Base-by-base conservation (phyloP, 73 alveolate genomes). In the Symbiodinium natans region DNA sequence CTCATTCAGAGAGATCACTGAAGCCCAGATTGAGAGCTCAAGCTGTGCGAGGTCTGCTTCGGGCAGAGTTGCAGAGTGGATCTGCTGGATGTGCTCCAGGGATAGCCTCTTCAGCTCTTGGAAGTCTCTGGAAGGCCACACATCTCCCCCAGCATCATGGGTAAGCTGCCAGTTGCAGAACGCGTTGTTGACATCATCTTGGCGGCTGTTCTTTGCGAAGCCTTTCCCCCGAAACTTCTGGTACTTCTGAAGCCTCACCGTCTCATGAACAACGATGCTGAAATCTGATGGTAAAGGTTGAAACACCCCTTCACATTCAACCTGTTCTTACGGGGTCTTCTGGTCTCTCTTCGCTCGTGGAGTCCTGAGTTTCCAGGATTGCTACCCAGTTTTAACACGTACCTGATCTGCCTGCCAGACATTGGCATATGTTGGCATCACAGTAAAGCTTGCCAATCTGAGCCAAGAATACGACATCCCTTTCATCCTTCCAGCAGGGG, bases 141-240 rank as follows among this genome's bases (percentile, higher is more conserved):
- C 15, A 2, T 25, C 92, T 5, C 38, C 90, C 31, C 97, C 97
- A 0, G 46, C 82, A 27, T 74, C 80, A 41, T 92, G 98, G 41
- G 98, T 92, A 46, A 92, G 59, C 86, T 92, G 98, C 98, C 98
- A 92, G 59, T 31, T 43, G 59, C 71, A 92, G 63, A 92, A 92
- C 39, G 98, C 98, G 25, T 92, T 92, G 90, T 92, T 92, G 36
- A 92, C 90, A 43, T 87, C 36, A 59, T 87, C 94, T 4, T 73
- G 94, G 10, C 41, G 84, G 17, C 41, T n/a, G 43, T 63, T 73
- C 33, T 38, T 29, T 21, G 68, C 94, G 40, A 87, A 87, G 42
- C 84, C 83, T 10, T 74, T 56, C 29, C 13, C 52, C 29, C 38
- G 33, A 54, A 87, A 87, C 34, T 59, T 31, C 36, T 68, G 74